phyloP scores from a whole-genome alignment of 208 protist species.

The Wallacemonas sp. region DNA sequence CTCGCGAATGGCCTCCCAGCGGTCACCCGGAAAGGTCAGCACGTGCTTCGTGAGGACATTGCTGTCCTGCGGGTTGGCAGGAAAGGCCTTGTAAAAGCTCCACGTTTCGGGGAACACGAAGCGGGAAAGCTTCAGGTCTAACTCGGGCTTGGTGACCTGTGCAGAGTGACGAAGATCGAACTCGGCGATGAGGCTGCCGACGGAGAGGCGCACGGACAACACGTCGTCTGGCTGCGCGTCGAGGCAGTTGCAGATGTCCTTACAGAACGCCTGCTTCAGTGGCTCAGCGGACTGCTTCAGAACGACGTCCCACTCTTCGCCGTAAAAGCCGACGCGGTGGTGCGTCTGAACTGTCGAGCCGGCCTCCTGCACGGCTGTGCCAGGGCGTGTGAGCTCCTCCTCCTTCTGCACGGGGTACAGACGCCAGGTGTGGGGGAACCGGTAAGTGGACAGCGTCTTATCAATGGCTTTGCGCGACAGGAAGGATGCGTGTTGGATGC shows the following conservation, averaged over 20 bases:
- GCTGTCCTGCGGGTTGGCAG: background rate
- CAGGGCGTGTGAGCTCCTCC: conserved; percentile 5
- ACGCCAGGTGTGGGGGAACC: conserved; percentile 35
- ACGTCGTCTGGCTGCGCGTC: background rate
- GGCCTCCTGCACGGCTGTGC: background rate
- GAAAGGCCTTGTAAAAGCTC: conserved; percentile 6
- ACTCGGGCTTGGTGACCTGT: conserved; percentile 10
- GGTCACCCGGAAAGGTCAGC: background rate
- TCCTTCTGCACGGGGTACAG: conserved; percentile 20
- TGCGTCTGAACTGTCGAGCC: conserved; percentile 14
- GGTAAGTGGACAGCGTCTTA: conserved; percentile 9
- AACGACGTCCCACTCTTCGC: conserved; percentile 15
- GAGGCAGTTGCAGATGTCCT: conserved; percentile 24
- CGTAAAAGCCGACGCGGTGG: conserved; percentile 25
- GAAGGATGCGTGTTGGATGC: conserved; percentile 10
- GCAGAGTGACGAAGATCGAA: conserved; percentile 22
- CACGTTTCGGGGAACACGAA: conserved; percentile 10
- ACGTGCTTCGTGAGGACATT: conserved; percentile 9
- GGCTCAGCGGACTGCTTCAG: background rate
- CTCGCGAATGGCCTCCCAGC: conserved; percentile 6
- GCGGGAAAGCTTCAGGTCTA: conserved; percentile 1
- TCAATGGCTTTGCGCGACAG: conserved; percentile 19
- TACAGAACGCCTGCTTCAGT: conserved; percentile 10
- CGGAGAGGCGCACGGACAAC: conserved; percentile 1
- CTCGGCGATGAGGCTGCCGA: conserved; percentile 29